Evolutionary conservation across 257 asterid genomes (phyloP).

Genomic region (Rhazya stricta): DNA sequence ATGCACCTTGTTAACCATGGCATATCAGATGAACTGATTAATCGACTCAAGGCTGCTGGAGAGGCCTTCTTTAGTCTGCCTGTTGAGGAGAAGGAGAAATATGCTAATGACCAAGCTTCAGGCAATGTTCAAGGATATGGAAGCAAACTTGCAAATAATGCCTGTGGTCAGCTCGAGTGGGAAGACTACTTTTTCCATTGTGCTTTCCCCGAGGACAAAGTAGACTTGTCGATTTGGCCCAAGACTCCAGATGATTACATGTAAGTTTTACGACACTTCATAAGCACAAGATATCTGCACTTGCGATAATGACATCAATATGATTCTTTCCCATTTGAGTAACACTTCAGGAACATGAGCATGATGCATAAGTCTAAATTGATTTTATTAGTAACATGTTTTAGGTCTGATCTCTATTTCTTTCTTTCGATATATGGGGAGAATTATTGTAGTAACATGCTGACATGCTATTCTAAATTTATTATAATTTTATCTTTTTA

Average conservation of each 20-base stretch:
- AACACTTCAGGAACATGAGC: too few relatives aligned
- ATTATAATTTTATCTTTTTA: too few relatives aligned
- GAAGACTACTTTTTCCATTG: slow-evolving; percentile 84
- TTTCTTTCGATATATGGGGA: too few relatives aligned
- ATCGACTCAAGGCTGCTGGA: slow-evolving; percentile 58
- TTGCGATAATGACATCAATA: too few relatives aligned
- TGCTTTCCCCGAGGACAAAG: slow-evolving; percentile 51
- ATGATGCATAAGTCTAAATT: too few relatives aligned
- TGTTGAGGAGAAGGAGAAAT: slow-evolving; percentile 83
- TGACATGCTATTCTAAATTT: too few relatives aligned
- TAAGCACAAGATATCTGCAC: too few relatives aligned
- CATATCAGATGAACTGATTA: slow-evolving; percentile 35
- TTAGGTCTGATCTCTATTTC: too few relatives aligned
- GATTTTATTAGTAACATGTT: too few relatives aligned
- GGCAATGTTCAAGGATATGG: slow-evolving; percentile 92
- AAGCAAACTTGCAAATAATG: slow-evolving; percentile 73
- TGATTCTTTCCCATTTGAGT: too few relatives aligned
- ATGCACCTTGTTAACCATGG: slow-evolving; percentile 90
- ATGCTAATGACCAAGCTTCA: slow-evolving; percentile 65
- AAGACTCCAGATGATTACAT: slow-evolving; percentile 58
- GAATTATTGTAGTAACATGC: too few relatives aligned
- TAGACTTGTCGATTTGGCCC: slow-evolving; percentile 73
- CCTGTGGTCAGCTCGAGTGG: slow-evolving; percentile 82
- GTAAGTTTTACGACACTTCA: slow-evolving; percentile 33
- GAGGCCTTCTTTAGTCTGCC: slow-evolving; percentile 53